phyloP scores from a whole-genome alignment of 108 stramenopile genomes.

The Fragilariopsis cylindrus region DNA sequence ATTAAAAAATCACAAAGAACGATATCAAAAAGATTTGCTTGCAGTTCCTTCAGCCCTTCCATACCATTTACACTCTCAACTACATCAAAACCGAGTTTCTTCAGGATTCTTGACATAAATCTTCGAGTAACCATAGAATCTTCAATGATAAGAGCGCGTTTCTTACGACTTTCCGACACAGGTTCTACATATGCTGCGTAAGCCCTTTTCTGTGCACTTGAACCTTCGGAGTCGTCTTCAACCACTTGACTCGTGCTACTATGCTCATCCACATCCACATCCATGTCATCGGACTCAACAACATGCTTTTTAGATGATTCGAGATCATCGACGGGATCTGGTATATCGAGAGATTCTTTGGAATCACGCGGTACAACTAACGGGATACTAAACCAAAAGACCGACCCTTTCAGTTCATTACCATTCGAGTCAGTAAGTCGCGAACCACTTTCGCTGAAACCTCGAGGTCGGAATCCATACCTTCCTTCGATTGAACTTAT shows the following conservation, averaged over 20 bases:
- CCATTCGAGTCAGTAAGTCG: constrained; percentile 6
- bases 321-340: background rate
- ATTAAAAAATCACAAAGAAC: constrained; percentile 76
- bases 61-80: constrained; percentile 64
- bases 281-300: constrained; percentile 4
- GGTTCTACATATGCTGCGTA: background rate
- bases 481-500: constrained; percentile 55
- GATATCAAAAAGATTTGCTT: constrained; percentile 53
- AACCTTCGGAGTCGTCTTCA: background rate
- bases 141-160: constrained; percentile 55
- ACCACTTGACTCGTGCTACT: background rate
- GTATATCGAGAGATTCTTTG: background rate
- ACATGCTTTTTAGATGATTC: constrained; percentile 1
- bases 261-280: background rate
- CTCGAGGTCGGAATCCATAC: constrained; percentile 48
- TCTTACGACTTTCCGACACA: constrained; percentile 13
- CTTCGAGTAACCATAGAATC: constrained; percentile 69
- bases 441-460: constrained; percentile 9
- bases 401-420: constrained; percentile 35
- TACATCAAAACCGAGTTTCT: constrained; percentile 60
- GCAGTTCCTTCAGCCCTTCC: constrained; percentile 59
- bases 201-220: background rate
- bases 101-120: constrained; percentile 47
- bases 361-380: constrained; percentile 6
- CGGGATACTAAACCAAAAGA: constrained; percentile 69